A percentile compares a stretch with the other conserved stretches of the same genome.
These are phyloP conservation scores for Tuber umbilicatum DNA, from an alignment of 495 filamentous ascomycete genomes.

Conservation along the genomic window DNA sequence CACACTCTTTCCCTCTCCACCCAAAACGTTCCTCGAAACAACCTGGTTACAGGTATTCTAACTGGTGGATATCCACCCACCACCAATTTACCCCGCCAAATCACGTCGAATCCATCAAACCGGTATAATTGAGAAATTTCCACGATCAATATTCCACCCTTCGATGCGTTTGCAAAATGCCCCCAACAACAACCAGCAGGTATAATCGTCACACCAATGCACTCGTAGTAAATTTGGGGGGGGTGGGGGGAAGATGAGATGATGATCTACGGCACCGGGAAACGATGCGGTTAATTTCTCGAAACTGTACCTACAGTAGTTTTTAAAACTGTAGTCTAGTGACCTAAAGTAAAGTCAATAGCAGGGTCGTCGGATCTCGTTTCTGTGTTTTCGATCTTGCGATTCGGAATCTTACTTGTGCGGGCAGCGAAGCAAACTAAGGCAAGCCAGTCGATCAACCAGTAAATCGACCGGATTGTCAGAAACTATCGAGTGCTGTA, in stretches of 20 bases:
- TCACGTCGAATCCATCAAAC: background rate
- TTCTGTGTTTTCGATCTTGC: background rate
- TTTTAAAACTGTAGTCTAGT: background rate
- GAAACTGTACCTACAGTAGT: conserved; percentile 1
- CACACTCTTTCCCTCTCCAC: background rate
- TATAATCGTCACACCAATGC: background rate
- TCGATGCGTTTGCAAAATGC: background rate
- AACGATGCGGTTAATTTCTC: conserved; percentile 6
- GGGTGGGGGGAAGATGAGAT: background rate
- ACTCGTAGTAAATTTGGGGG: background rate
- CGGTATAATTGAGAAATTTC: background rate
- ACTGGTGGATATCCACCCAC: background rate
- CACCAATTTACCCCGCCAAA: background rate
- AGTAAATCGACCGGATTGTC: background rate
- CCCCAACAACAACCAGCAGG: background rate
- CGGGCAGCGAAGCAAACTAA: background rate
- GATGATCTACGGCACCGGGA: background rate
- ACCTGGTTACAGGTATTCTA: conserved; percentile 1
- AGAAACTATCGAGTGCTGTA: background rate
- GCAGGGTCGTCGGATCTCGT: background rate
- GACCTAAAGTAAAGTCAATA: background rate
- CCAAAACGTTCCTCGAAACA: background rate
- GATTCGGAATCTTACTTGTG: background rate
- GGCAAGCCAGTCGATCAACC: background rate
- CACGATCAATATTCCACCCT: conserved; percentile 1